Evolutionary conservation across 1,284 basidiomycete genomes (phyloP).

Genomic region (Stygiomarasmius scandens): DNA sequence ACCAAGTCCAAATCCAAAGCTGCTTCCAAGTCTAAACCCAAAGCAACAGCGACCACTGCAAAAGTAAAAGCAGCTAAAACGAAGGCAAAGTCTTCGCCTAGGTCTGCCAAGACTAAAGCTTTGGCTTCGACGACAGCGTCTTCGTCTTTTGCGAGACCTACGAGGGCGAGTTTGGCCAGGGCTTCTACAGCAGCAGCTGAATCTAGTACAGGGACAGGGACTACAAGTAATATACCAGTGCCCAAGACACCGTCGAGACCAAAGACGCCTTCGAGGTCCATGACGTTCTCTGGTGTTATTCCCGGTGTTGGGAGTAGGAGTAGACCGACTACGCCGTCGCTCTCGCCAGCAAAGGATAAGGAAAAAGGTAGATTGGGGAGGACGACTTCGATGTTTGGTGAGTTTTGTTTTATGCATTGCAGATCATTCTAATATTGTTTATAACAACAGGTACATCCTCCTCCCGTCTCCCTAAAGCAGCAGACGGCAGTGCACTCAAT

Average conservation of each 20-base stretch:
- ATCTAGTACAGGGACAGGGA: no score
- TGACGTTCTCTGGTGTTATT: neutral
- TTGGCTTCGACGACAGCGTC: neutral
- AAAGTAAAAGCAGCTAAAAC: no score
- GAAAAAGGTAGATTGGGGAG: neutral
- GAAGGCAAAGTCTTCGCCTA: no score
- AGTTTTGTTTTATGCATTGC: neutral
- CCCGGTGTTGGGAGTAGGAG: neutral
- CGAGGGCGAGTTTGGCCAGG: conserved; percentile 19
- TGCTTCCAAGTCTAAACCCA: no score
- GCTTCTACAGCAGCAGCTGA: conserved; percentile 17
- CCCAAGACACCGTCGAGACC: neutral
- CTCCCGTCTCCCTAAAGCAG: neutral
- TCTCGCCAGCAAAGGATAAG: neutral
- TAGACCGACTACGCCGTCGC: neutral
- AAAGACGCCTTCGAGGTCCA: neutral
- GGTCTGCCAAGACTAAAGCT: no score
- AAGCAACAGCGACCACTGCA: conserved; percentile 19
- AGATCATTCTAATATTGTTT: neutral
- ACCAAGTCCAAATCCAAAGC: conserved; percentile 20
- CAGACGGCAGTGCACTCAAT: conserved; percentile 3
- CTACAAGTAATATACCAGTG: neutral
- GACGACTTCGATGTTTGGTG: neutral
- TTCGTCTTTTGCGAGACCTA: conserved; percentile 17
- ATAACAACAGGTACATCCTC: neutral